These are phyloP conservation scores for Fraxinus quadrangulata DNA, from an alignment of 257 asterid species.

Conservation along the genomic window DNA sequence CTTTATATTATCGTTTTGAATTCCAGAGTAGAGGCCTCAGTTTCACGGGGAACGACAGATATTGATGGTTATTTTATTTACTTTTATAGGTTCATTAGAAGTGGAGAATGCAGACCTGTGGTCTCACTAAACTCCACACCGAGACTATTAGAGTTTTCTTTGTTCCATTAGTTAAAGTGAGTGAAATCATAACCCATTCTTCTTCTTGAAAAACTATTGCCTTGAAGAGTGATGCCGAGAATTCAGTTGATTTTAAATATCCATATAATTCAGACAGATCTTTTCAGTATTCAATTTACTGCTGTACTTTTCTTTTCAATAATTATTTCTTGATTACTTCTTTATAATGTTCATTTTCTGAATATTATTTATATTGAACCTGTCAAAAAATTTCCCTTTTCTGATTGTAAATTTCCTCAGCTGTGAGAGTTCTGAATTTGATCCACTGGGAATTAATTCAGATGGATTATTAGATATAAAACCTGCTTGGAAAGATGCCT, in stretches of 20 bases:
- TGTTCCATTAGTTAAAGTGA: not conserved
- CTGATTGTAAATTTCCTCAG: constrained; percentile 37
- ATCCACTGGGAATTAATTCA: constrained; percentile 75
- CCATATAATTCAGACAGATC: not conserved
- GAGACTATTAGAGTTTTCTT: not conserved
- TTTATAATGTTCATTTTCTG: not conserved
- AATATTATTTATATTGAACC: constrained; percentile 1
- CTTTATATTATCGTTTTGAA: not conserved
- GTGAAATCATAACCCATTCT: not conserved
- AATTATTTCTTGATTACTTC: constrained; percentile 3
- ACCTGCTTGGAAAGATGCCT: constrained; percentile 50
- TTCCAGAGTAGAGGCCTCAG: not conserved
- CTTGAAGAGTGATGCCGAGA: not conserved
- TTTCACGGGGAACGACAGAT: not conserved
- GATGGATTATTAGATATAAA: constrained; percentile 47
- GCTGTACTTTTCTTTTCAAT: constrained; percentile 8
- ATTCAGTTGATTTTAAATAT: not conserved
- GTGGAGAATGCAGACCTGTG: not conserved
- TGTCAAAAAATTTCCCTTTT: constrained; percentile 18
- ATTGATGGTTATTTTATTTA: not conserved
- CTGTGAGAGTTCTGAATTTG: constrained; percentile 55
- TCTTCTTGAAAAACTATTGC: not conserved
- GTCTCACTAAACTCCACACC: not conserved
- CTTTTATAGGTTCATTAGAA: not conserved
- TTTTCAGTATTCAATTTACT: constrained; percentile 10